Base-by-base conservation (phyloP, 2,329 filamentous ascomycete genomes). In the Pseudopyricularia cyperi region DNA sequence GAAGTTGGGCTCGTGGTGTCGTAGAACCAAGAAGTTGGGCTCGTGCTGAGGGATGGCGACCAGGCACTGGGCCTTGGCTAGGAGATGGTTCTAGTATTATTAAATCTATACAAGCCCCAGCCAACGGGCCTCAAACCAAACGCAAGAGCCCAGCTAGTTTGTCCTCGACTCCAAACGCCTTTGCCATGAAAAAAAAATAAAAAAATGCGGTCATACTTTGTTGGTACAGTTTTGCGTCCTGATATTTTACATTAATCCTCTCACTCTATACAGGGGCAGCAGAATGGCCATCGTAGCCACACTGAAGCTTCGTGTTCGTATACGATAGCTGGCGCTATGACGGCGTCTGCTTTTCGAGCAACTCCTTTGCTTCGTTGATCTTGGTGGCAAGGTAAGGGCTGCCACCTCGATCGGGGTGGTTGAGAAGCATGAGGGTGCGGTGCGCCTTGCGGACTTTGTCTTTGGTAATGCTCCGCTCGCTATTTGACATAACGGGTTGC, bases 281-380 rank as follows among this genome's bases (percentile, higher is more conserved):
- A 19, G 19, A 42, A 11, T 11, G 37, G 19, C 28, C 28, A 30
- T 42, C 7, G 22, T 22, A 42, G 37, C 37, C 11, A 15, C 4
- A 39, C 17, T 9, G 12, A 22, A 42, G 37, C 37, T 17, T 12
- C 11, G 22, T 44, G 5, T 44, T 44, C 9, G 22, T 24, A 15
- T 24, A 11, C 14, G 24, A 26, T 19, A 24, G 35, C 15, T 4
- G 26, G 4, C 32, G 48, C 52, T 47, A 56, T 55, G 53, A 58
- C 55, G 53, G 57, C 19, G 50, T 24, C 39, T 52, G 44, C 69
- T 95, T 96, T 66, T 98, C 93, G 59, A 98, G 66, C 57, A 97
- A 80, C 66, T 97, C 91, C 70, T 98, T 98, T 37, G 93, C 93
- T 68, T 98, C 93, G 71, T 98, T 98, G 65, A 98, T 86, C 70